phyloP scores from a whole-genome alignment of 768 basidiomycete species.

The Tricholoma terreum region DNA sequence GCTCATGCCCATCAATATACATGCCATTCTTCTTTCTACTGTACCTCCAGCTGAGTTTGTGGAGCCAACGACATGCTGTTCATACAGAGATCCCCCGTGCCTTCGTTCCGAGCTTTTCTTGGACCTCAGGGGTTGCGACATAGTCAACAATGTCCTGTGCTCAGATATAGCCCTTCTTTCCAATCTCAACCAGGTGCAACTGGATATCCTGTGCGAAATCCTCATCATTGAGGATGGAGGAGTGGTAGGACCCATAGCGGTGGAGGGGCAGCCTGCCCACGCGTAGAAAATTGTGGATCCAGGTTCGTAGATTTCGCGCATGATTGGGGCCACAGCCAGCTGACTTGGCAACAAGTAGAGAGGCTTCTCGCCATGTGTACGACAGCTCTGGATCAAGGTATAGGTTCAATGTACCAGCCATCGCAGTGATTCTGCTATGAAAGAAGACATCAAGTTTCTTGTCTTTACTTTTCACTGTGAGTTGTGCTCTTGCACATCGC shows the following conservation, averaged over 20 bases:
- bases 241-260: background rate
- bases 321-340: constrained; percentile 22
- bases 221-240: background rate
- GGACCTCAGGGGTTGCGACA: background rate
- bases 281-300: constrained; percentile 25
- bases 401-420: constrained; percentile 33
- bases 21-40: background rate
- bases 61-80: constrained; percentile 5
- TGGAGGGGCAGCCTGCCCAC: background rate
- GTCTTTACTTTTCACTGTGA: constrained; percentile 21
- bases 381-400: constrained; percentile 29
- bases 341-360: constrained; percentile 25
- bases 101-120: background rate
- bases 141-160: constrained; percentile 1
- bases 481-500: constrained; percentile 10
- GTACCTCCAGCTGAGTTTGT: constrained; percentile 2
- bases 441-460: constrained; percentile 31
- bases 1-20: background rate
- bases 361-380: constrained; percentile 32
- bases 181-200: background rate
- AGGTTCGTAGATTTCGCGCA: constrained; percentile 26
- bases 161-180: background rate
- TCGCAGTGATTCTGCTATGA: constrained; percentile 22
- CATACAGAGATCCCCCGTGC: background rate
- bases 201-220: background rate